Base-by-base conservation (phyloP, 2,329 filamentous ascomycete genomes). In the Annulohypoxylon truncatum region DNA sequence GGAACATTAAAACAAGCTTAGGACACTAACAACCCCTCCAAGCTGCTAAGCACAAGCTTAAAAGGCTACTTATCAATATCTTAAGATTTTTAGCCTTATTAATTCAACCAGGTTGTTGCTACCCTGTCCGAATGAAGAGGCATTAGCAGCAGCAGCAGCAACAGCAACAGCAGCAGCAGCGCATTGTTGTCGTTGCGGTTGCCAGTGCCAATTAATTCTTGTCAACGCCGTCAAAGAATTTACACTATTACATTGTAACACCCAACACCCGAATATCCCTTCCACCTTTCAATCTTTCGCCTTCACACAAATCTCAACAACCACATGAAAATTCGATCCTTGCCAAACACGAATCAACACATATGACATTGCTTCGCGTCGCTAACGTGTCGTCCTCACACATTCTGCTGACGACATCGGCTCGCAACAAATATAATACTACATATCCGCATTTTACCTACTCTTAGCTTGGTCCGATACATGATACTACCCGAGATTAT, bases 371-470 rank as follows among this genome's bases (percentile, higher is more conserved):
- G 26, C 42, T 64, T 63, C 58, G 38, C 38, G 40, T 47, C 55
- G 40, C 26, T 28, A 56, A 31, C 51, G 51, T 61, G 51, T 53
- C 42, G 20, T 58, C 35, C 22, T 20, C 66, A 35, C 33, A 42
- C 22, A 61, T 20, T 44, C 35, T 59, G 33, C 52, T 44, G 58
- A 51, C 58, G 61, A 60, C 58, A 31, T 60, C 65, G 35, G 42
- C 59, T 53, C 31, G 28, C 47, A 38, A 62, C 28, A 61, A 61
- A 53, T 65, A 61, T 53, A 56, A 56, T 28, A 56, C 64, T 35
- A 22, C 57, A 33, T 62, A 67, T 57, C 67, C 67, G 15, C 67
- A 70, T 59, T 64, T 68, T 53, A 70, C 67, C 52, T 70, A 66
- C 42, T 70, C 67, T 20, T 70, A 69, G 31, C 31, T 28, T 48